Base-by-base conservation (phyloP, 257 asterid species). In the Solanum clarkiae region DNA sequence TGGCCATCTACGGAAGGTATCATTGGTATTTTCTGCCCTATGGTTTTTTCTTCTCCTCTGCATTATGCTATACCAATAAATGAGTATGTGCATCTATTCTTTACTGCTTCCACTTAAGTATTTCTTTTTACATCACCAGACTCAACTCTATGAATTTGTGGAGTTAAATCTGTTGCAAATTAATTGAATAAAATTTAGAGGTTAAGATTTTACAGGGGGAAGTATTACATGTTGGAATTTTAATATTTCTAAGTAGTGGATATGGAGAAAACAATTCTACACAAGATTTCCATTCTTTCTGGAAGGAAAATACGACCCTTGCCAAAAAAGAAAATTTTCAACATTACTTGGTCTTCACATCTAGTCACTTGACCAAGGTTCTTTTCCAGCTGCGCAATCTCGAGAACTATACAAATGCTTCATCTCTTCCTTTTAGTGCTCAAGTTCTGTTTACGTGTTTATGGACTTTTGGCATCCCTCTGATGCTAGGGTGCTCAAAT, bases 1-100 rank as follows among this genome's bases (percentile, higher is more conserved):
- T 74, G 99, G 99, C 90, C 97, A 90, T 87, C 88, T 90, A 81
- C 86, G 88, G 84, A 97, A 95, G 98, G 99, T 96, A 63, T 32
- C 4, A 14, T 77, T 51, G 51, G 45, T 72, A 45, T 53, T 3
- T 79, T 79, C 45, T 77, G 16, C 65, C 24, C 47, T 16, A 26
- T 26, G 65, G 3, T 16, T 53, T 51, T 53, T 79, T 6, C 65
- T 72, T 7, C 14, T 72, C 80, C 36, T 26, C 47, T 53, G 47
- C 44, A 29, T 53, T 26, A 17, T 79, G 45, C 47, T 47, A 79
- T 16, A 51, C 45, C 17, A 24, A 26, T 53, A 36, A 77, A 77
- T 53, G 65, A 26, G 63, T 51, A 16, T 51, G 24, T 26, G 32
- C 53, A 51, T 9, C 82, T 51, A 51, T 53, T 77, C 10, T 2